Base-by-base conservation (phyloP, 176 grass and related monocot species). In the Puya raimondii region DNA sequence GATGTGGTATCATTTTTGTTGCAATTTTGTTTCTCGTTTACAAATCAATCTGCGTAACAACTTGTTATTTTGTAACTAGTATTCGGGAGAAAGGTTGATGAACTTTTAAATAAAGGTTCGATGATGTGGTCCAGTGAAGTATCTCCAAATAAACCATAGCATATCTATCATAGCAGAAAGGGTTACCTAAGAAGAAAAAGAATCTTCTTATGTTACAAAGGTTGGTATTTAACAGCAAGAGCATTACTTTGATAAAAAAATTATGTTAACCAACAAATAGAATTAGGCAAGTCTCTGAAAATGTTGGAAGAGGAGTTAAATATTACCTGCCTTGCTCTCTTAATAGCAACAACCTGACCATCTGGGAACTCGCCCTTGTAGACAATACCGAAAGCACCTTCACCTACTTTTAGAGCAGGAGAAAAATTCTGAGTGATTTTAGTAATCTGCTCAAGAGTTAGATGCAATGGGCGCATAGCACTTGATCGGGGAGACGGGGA, bases 351-450 rank as follows among this genome's bases (percentile, higher is more conserved):
- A 58, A 42, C 33, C 33, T 66, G 81, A n/a, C 82, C 87, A 78
- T 91, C 57, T 78, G 47, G 78, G 54, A 99, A 76, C 78, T 80
- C 78, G 3, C 70, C 90, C 80, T 80, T 99, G 82, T 99, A 99
- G 63, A 90, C 90, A 53, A 69, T 90, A 77, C 86, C 84, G 72
- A 99, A 99, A 81, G 79, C 82, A 82, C 90, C 80, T 91, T 93
- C 82, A 0, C 94, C 87, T 52, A 99, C 84, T 42, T 84, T 83
- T 63, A 82, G 67, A 42, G 76, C 68, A 14, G 87, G 72, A 12
- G 94, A 90, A 70, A 99, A 99, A 68, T 97, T 93, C 22, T 74
- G 86, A 27, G 94, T 97, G 25, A 97, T 66, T 85, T 90, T 97
- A 69, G 80, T 53, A 80, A 93, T 84, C 50, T 90, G 71, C 72